phyloP scores from a whole-genome alignment of 2,329 filamentous ascomycete genomes.

The Fusarium sarcochroum region DNA sequence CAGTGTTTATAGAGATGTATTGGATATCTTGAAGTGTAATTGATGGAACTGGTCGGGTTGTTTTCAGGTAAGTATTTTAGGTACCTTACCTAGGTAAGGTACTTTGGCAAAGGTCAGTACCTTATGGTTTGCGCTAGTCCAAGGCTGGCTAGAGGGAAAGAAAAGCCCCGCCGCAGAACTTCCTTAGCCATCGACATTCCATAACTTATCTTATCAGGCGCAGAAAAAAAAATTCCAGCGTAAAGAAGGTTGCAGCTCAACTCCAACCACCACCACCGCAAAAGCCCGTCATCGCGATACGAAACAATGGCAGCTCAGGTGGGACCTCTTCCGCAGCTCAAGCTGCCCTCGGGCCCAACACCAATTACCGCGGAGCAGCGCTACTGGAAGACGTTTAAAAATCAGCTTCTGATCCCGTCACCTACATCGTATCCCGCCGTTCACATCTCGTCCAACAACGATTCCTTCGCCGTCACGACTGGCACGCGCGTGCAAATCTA shows the following conservation, averaged over 20 bases:
- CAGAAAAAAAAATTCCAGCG: slow-evolving; percentile 50
- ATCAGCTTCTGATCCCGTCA: slow-evolving; percentile 89
- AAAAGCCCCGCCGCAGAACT: slow-evolving; percentile 24
- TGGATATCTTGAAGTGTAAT: no score
- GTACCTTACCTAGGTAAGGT: no score
- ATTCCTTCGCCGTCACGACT: slow-evolving; percentile 93
- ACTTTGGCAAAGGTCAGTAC: no score
- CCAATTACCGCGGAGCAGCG: slow-evolving; percentile 91
- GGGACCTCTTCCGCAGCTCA: slow-evolving; percentile 82
- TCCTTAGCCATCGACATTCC: slow-evolving; percentile 42
- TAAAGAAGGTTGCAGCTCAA: slow-evolving; percentile 14
- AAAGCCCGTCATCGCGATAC: slow-evolving; percentile 39
- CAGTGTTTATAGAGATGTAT: no score
- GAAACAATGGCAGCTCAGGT: slow-evolving; percentile 86
- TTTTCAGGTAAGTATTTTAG: no score
- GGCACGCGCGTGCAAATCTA: slow-evolving; percentile 94
- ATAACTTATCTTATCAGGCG: slow-evolving; percentile 45
- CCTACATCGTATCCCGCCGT: slow-evolving; percentile 92
- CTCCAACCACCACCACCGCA: slow-evolving; percentile 28
- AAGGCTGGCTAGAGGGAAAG: neutral
- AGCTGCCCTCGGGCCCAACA: slow-evolving; percentile 85
- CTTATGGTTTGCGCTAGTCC: no score
- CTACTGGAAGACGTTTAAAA: slow-evolving; percentile 97
- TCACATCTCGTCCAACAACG: slow-evolving; percentile 83
- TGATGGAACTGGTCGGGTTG: no score